Evolutionary conservation across 805 yeast species (phyloP).

Genomic region (Myxozyma neglecta): DNA sequence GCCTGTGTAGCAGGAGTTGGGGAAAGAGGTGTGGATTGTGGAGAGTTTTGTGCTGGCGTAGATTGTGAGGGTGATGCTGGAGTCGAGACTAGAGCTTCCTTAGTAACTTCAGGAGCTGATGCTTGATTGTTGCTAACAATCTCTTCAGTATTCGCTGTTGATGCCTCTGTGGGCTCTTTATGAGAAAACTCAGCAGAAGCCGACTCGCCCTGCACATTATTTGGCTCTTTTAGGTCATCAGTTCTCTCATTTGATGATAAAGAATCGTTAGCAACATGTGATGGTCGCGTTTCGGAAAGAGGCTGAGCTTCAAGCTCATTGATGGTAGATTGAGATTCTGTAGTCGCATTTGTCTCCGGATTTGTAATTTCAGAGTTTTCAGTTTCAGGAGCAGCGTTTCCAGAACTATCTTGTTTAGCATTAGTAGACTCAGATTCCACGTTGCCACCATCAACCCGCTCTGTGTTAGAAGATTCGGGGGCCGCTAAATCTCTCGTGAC

Average conservation of each 20-base stretch:
- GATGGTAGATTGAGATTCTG: too few species aligned
- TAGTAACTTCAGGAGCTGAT: neutral
- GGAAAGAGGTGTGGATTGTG: neutral
- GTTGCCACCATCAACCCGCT: too few species aligned
- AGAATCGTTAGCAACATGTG: neutral
- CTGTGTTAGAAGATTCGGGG: too few species aligned
- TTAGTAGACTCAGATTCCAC: too few species aligned
- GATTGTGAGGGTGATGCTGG: neutral
- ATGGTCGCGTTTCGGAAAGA: too few species aligned
- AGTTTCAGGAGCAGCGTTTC: too few species aligned
- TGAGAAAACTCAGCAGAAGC: neutral
- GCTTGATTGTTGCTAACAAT: neutral
- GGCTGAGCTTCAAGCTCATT: too few species aligned
- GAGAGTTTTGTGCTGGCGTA: neutral
- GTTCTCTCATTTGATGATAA: neutral
- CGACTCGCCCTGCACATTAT: neutral
- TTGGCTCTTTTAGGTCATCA: neutral
- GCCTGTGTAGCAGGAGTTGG: neutral
- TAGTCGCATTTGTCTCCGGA: too few species aligned
- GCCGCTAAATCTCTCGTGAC: too few species aligned
- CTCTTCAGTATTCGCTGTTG: neutral
- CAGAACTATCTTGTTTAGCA: too few species aligned
- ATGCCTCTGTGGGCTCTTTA: neutral
- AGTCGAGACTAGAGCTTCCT: neutral
- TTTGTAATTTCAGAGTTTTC: too few species aligned